Percentiles rank a stretch among this genome's conserved stretches.
Evolutionary conservation across 140 eudicot species (phyloP).

Genomic region (Senecio squalidus): DNA sequence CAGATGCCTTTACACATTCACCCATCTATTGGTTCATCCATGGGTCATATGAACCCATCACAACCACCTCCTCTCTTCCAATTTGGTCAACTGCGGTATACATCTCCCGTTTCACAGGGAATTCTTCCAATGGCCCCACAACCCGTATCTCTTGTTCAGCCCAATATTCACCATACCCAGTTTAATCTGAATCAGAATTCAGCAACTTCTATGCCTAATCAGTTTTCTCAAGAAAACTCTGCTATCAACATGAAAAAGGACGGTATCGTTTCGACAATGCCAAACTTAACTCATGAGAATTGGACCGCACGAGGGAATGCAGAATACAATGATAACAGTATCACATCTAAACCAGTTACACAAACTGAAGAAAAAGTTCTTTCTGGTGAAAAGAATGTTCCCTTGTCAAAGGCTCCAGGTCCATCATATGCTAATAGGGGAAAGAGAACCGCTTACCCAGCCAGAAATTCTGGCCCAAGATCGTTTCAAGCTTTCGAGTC

Average conservation of each 20-base stretch:
- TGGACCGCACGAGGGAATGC: conserved; percentile 22
- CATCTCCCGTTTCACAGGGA: conserved; percentile 75
- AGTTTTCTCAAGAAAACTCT: conserved; percentile 35
- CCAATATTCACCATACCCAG: conserved; percentile 46
- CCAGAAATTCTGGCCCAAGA: conserved; percentile 42
- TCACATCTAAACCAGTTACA: conserved; percentile 17
- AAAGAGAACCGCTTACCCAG: conserved; percentile 42
- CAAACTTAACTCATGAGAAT: conserved; percentile 24
- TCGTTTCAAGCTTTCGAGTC: conserved; percentile 40
- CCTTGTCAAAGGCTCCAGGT: conserved; percentile 41
- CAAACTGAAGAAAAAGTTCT: conserved; percentile 31
- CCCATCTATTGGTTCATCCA: conserved; percentile 65
- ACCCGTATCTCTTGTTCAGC: conserved; percentile 59
- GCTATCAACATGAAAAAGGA: conserved; percentile 29
- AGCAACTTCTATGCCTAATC: conserved; percentile 34
- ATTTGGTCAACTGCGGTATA: conserved; percentile 83
- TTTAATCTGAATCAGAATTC: conserved; percentile 41
- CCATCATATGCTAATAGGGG: conserved; percentile 42
- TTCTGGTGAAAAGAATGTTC: conserved; percentile 32
- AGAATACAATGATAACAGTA: conserved; percentile 28
- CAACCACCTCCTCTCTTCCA: conserved; percentile 83
- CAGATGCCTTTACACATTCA: conserved; percentile 97
- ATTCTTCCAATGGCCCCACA: conserved; percentile 61
- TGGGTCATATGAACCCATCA: conserved; percentile 60
- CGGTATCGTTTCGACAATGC: conserved; percentile 19